Conservation (phyloP, 2,329 filamentous ascomycete genomes). For the Stachybotrys elegans region DNA sequence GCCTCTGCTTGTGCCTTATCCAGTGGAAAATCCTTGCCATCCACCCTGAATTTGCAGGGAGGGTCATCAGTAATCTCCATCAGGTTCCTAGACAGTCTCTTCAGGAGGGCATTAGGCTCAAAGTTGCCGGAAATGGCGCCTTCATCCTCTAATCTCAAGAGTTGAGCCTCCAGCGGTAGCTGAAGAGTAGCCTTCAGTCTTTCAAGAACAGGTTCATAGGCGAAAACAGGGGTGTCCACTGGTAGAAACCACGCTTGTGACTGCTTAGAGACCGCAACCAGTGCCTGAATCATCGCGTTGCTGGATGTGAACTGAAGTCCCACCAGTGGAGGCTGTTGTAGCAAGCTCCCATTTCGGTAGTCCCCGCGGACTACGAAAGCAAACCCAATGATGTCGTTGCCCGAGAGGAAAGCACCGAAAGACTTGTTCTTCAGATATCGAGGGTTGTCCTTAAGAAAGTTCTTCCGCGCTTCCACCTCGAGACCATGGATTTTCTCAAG, state of each 20-base stretch:
- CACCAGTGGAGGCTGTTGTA: conserved; percentile 36
- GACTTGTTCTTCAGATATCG: too few relatives aligned
- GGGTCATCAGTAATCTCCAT: too few relatives aligned
- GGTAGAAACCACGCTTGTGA: conserved; percentile 38
- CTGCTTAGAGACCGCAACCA: neutral
- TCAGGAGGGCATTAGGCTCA: too few relatives aligned
- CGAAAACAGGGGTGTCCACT: conserved; percentile 64
- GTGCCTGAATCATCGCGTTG: neutral
- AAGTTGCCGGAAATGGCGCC: too few relatives aligned
- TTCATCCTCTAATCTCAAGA: too few relatives aligned
- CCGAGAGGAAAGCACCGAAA: conserved; percentile 55
- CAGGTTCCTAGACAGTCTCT: too few relatives aligned
- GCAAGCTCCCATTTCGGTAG: conserved; percentile 38
- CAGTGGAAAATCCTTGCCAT: too few relatives aligned
- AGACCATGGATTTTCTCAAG: too few relatives aligned
- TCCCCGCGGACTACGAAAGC: conserved; percentile 50
- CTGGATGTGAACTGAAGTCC: conserved; percentile 40
- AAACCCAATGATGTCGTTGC: conserved; percentile 53
- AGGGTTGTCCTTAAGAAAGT: conserved; percentile 50
- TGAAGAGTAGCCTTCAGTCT: conserved; percentile 56
- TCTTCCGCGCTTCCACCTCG: too few relatives aligned
- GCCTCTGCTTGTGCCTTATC: too few relatives aligned
- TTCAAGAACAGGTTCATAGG: conserved; percentile 61
- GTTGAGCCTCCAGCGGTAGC: too few relatives aligned
- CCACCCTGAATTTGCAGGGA: too few relatives aligned